Evolutionary conservation across 345 rosid species (phyloP), one percentile per base, ranked within the genome.

Genomic region (Toxicodendron radicans): DNA sequence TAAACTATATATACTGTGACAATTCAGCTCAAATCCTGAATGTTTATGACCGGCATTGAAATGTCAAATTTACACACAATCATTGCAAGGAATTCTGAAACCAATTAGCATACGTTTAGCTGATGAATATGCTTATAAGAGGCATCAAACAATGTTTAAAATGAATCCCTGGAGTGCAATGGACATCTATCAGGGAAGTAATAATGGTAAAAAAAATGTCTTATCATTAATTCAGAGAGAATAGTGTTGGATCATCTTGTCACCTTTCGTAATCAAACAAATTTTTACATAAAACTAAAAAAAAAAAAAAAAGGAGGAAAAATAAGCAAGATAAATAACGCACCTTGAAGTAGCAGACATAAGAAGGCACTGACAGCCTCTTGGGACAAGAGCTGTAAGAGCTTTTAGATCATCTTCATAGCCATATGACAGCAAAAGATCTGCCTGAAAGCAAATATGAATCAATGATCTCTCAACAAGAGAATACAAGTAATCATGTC

Each of bases 301-400:
- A 33, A 2, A 2, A 63, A 38, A 27, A 59, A 10, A 8, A 63
- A 18, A 18, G 3, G 2, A 58, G 32, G 23, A 10, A 7, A 38
- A 48, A 33, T 43, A 35, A 14, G 58, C 24, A 52, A 24, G 20
- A 16, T 73, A 49, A 5, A 71, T 54, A 63, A 69, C 78, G 57
- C 32, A 93, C 99, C 98, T 91, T 41, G 97, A 84, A 51, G 99
- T 95, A 61, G 99, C 99, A 78, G 99, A 95, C 96, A 95, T 90
- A 64, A 95, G 97, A 75, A 95, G 98, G 72, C 96, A 87, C 67
- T 93, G 99, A 79, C 98, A 95, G 65, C 91, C 83, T 77, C 85
- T 91, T 53, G 99, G 96, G 68, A 92, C 60, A 63, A 86, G 79
- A 73, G 94, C 76, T 46, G 91, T 87, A 68, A 95, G 89, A 77